These are phyloP conservation scores for Nemania serpens DNA, from an alignment of 2,329 filamentous ascomycete genomes.

Conservation along the genomic window DNA sequence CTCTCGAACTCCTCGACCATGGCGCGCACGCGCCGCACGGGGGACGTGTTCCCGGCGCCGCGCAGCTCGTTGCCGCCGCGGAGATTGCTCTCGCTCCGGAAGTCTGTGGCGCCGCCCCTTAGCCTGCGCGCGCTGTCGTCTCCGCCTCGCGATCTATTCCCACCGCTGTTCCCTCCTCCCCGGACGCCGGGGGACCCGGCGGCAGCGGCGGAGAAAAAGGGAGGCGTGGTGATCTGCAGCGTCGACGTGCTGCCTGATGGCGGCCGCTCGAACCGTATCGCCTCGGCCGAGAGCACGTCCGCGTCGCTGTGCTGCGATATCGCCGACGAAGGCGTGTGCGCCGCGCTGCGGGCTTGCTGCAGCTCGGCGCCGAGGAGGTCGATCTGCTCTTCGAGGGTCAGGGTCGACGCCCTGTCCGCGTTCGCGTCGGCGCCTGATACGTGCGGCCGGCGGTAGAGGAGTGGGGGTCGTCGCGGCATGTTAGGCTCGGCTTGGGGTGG, in stretches of 20 bases:
- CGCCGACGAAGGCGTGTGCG: conserved; percentile 22
- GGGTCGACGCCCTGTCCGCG: background rate
- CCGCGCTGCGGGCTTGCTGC: conserved; percentile 21
- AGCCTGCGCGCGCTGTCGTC: too few species aligned
- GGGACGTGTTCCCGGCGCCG: conserved; percentile 35
- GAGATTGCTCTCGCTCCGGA: conserved; percentile 26
- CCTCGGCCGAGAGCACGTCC: conserved; percentile 48
- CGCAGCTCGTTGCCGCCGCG: background rate
- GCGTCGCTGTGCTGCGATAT: conserved; percentile 43
- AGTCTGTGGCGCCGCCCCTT: conserved; percentile 4
- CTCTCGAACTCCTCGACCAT: conserved; percentile 63
- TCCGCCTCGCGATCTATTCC: too few species aligned
- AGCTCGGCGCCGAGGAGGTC: conserved; percentile 23
- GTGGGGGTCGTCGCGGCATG: conserved; percentile 7
- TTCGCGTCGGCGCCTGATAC: background rate
- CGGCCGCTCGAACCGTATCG: conserved; percentile 44
- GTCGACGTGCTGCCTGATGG: conserved; percentile 18
- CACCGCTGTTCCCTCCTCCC: too few species aligned
- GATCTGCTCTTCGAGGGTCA: conserved; percentile 22
- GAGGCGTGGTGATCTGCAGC: conserved; percentile 24
- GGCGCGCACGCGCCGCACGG: conserved; percentile 53
- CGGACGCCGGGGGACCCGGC: background rate
- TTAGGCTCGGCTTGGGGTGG: background rate
- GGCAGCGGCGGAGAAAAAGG: background rate
- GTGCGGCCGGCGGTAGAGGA: conserved; percentile 3